Percentiles rank a stretch among this genome's conserved stretches.
These are phyloP conservation scores for Poa annua DNA, from an alignment of 176 grass and related monocot genomes.

Conservation along the genomic window DNA sequence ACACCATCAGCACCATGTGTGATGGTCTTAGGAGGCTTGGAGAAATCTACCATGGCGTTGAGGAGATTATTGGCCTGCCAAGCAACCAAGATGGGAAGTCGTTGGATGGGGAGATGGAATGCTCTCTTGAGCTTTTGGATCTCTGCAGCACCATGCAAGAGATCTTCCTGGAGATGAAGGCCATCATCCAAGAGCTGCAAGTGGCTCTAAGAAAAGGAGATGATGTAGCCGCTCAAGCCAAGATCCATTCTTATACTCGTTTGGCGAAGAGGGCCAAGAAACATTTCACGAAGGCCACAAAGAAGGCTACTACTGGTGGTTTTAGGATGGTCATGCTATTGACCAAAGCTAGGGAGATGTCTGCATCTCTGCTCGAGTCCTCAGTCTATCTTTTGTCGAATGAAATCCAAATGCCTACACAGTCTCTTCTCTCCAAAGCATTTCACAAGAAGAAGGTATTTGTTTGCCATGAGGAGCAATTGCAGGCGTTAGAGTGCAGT, in stretches of 20 bases:
- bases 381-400: constrained; percentile 6
- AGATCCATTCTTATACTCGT: no score
- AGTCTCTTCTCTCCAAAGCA: constrained; percentile 33
- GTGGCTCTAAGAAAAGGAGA: constrained; percentile 44
- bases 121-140: no score
- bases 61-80: constrained; percentile 39
- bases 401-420: constrained; percentile 19
- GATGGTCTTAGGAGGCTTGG: constrained; percentile 23
- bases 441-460: constrained; percentile 34
- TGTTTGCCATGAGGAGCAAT: constrained; percentile 16
- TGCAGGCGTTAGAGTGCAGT: constrained; percentile 35
- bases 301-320: background rate
- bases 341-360: constrained; percentile 29
- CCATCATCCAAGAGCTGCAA: constrained; percentile 27
- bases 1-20: background rate
- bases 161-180: no score
- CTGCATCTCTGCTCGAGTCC: constrained; percentile 16
- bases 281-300: constrained; percentile 12
- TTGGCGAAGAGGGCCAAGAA: constrained; percentile 42
- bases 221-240: background rate
- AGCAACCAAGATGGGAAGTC: constrained; percentile 37
- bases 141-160: no score
- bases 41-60: constrained; percentile 33
- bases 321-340: constrained; percentile 21
- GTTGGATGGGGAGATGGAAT: no score